Conservation (phyloP, 192 early-diverging fungal species). For the Pilobolus umbonatus region DNA sequence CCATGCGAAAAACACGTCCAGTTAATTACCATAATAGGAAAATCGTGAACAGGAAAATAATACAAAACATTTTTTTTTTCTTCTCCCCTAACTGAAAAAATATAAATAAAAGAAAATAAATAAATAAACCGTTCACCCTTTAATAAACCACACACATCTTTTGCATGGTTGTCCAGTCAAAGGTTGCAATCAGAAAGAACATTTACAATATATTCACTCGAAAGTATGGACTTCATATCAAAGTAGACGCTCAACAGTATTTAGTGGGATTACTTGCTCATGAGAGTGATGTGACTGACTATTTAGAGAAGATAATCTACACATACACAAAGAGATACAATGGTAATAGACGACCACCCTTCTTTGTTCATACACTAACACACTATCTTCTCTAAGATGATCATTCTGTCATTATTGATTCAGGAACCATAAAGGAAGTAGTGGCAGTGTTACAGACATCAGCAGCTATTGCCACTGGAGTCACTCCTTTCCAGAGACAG, state of each 20-base stretch:
- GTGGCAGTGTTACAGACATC: conserved; percentile 45
- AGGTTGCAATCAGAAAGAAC: conserved; percentile 1
- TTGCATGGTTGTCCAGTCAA: no score
- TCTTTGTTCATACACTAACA: background rate
- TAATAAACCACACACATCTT: no score
- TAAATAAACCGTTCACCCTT: no score
- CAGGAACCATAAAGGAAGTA: conserved; percentile 43
- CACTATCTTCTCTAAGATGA: conserved; percentile 8
- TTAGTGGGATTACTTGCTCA: conserved; percentile 52
- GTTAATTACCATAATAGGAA: no score
- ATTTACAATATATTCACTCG: conserved; percentile 74
- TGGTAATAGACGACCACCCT: conserved; percentile 39
- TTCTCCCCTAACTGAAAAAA: background rate
- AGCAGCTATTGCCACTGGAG: conserved; percentile 18
- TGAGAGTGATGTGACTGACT: conserved; percentile 46
- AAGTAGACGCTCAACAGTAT: conserved; percentile 66
- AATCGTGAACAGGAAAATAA: no score
- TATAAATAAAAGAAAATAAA: no score
- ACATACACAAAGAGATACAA: conserved; percentile 64
- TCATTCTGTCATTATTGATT: conserved; percentile 30
- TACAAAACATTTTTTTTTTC: background rate
- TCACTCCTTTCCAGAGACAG: conserved; percentile 2
- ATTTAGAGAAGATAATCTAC: conserved; percentile 65
- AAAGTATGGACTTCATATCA: conserved; percentile 73
- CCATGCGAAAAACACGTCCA: no score